Conservation (phyloP, 306 rosid species). For the Prunus davidiana region DNA sequence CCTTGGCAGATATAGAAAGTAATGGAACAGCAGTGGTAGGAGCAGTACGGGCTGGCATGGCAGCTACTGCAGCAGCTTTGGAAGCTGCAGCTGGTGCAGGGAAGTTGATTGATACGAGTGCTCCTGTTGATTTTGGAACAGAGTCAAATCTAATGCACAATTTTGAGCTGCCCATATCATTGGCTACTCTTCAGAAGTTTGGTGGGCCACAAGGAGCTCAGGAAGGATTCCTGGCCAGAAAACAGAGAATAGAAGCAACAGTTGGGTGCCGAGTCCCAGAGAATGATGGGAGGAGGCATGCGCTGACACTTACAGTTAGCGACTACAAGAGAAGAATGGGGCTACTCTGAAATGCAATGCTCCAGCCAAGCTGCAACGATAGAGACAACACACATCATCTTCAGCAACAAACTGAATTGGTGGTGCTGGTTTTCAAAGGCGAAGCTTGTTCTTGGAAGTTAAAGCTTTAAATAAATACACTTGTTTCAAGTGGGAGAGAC, state of each 20-base stretch:
- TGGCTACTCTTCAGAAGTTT: conserved; percentile 66
- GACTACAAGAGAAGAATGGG: conserved; percentile 94
- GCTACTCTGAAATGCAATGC: conserved; percentile 52
- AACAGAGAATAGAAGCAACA: conserved; percentile 71
- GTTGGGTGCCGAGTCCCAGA: conserved; percentile 72
- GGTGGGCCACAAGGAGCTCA: conserved; percentile 83
- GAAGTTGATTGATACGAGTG: conserved; percentile 78
- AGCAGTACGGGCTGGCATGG: conserved; percentile 49
- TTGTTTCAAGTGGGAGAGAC: not conserved
- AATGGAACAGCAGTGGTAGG: conserved; percentile 27
- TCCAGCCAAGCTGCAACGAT: not conserved
- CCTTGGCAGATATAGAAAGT: conserved; percentile 28
- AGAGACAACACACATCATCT: not conserved
- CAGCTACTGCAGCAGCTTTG: conserved; percentile 77
- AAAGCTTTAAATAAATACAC: not conserved
- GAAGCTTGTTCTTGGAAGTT: not conserved
- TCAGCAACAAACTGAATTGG: not conserved
- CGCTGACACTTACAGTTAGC: conserved; percentile 63
- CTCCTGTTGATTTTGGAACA: conserved; percentile 89
- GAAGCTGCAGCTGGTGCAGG: conserved; percentile 96
- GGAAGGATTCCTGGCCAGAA: conserved; percentile 70
- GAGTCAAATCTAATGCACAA: conserved; percentile 63
- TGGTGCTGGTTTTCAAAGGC: not conserved
- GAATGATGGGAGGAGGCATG: conserved; percentile 68
- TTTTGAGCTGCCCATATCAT: conserved; percentile 90